Evolutionary conservation across 768 basidiomycete genomes (phyloP).

Genomic region (Boletus rufocinnamomeus): DNA sequence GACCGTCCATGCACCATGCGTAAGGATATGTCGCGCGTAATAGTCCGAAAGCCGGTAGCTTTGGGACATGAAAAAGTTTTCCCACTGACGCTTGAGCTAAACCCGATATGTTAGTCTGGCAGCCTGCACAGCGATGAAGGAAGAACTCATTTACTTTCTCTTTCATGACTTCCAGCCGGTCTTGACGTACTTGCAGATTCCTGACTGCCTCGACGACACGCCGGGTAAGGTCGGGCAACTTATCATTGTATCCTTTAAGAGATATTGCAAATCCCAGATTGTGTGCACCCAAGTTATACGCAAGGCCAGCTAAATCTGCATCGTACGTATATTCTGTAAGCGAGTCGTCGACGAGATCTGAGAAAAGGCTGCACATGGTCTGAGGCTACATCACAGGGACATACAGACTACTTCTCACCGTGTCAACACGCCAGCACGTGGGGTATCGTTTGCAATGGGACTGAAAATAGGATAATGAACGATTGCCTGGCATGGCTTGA

Average conservation of each 20-base stretch:
- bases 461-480: slow-evolving; percentile 36
- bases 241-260: slow-evolving; percentile 90
- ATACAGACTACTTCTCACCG: slow-evolving; percentile 44
- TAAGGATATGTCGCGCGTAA: slow-evolving; percentile 68
- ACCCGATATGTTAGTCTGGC: slow-evolving; percentile 1
- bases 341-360: slow-evolving; percentile 84
- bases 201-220: slow-evolving; percentile 72
- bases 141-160: slow-evolving; percentile 61
- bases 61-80: slow-evolving; percentile 86
- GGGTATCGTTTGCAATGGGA: slow-evolving; percentile 57
- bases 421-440: slow-evolving; percentile 73
- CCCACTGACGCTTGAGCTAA: slow-evolving; percentile 75
- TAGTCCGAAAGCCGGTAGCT: slow-evolving; percentile 80
- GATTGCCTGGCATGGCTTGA: neutral
- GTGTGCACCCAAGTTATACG: slow-evolving; percentile 65
- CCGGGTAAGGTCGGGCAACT: slow-evolving; percentile 70
- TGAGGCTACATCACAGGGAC: neutral
- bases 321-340: slow-evolving; percentile 91
- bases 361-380: slow-evolving; percentile 57
- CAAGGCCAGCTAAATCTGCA: slow-evolving; percentile 87
- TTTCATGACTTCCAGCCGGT: slow-evolving; percentile 78
- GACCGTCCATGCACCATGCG: slow-evolving; percentile 72
- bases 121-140: neutral
- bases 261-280: slow-evolving; percentile 67
- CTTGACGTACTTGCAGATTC: slow-evolving; percentile 60